Evolutionary conservation across 257 asterid genomes (phyloP), one percentile per base, ranked within the genome.

Genomic region (Echium plantagineum): DNA sequence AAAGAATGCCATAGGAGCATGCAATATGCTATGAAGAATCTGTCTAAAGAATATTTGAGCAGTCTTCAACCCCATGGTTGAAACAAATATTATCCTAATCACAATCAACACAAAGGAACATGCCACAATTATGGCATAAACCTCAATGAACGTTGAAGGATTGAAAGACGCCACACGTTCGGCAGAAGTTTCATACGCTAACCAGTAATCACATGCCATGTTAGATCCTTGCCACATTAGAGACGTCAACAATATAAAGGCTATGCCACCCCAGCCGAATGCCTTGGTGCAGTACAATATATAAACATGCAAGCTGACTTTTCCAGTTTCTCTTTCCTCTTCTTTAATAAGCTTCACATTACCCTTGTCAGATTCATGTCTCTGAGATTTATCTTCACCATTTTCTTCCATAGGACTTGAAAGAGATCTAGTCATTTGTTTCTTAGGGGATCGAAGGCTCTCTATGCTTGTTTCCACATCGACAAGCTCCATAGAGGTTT

Each of bases 1-100:
- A 21, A 93, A 93, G 79, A 89, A 93, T 51, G 99, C 77, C 97
- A 93, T 89, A 4, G 99, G 99, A 52, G 97, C 99, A 55, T 89
- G 99, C 56, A 89, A 67, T 59, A 93, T 86, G 77, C 96, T 69
- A 15, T 63, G 75, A 67, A 93, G 97, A 63, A 93, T 93, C 56
- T 87, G 87, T 13, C 66, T 57, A 77, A 93, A 93, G 87, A 89
- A 86, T 61, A 86, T 78, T 68, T 93, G 99, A 15, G 96, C 65
- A 0, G 99, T 89, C 80, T 82, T 93, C 57, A 93, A 84, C 48
- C 97, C 97, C 97, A 93, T 89, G 54, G 77, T 24, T 2, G 87
- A 68, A 38, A 70, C 77, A 30, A 89, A 72, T 22, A 79, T 0
- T 57, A 80, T 74, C 70, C 97, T 79, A 5, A 76, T 5, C 16